Percentiles rank a stretch among this genome's conserved stretches.
phyloP scores from a whole-genome alignment of 2,329 filamentous ascomycete species.

The Furcasterigmium sp. region DNA sequence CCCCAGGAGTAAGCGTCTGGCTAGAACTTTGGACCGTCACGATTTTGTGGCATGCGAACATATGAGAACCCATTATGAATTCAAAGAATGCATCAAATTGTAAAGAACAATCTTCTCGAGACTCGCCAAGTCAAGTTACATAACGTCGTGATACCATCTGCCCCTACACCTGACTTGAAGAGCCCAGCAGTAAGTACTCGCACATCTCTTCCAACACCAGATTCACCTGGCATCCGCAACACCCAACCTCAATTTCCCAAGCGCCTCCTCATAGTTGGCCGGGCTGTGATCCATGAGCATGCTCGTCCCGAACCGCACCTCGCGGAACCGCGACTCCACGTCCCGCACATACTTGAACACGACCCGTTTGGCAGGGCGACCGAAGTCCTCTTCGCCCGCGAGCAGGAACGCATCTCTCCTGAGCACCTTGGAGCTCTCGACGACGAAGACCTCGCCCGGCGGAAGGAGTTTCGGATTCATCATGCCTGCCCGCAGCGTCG shows the following conservation, averaged over 20 bases:
- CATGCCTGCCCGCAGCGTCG: conserved; percentile 63
- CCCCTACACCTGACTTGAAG: no score
- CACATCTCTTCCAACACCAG: no score
- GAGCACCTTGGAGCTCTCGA: conserved; percentile 64
- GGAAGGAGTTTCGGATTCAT: conserved; percentile 65
- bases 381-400: conserved; percentile 44
- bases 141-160: no score
- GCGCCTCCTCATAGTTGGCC: conserved; percentile 64
- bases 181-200: no score
- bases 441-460: conserved; percentile 69
- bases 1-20: conserved; percentile 17
- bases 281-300: conserved; percentile 76
- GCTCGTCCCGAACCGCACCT: conserved; percentile 65
- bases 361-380: conserved; percentile 61
- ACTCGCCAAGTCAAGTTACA: no score
- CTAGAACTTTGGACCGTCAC: no score
- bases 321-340: conserved; percentile 64
- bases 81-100: no score
- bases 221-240: conserved; percentile 27
- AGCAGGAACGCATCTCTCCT: conserved; percentile 58
- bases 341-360: conserved; percentile 67
- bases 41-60: no score
- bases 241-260: conserved; percentile 53
- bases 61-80: no score
- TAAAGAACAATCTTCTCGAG: no score